phyloP scores from a whole-genome alignment of 202 grass and related monocot species.

The Setaria viridis region DNA sequence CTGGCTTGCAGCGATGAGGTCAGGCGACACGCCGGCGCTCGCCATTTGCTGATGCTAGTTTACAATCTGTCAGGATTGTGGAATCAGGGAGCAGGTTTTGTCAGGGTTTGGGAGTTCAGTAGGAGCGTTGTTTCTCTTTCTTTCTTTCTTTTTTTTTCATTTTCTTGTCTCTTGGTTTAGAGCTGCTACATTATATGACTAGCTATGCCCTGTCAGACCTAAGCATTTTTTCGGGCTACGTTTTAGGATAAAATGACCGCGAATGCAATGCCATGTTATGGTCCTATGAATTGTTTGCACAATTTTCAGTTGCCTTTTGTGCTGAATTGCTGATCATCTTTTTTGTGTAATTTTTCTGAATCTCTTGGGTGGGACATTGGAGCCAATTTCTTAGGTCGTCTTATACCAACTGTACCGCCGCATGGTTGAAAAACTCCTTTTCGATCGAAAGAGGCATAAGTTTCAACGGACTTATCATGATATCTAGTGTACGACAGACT shows the following conservation, averaged over 20 bases:
- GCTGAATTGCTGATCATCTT: background rate
- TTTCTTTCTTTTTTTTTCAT: background rate
- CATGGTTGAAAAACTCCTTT: background rate
- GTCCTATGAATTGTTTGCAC: background rate
- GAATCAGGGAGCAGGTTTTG: slow-evolving; percentile 19
- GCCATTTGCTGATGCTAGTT: slow-evolving; percentile 13
- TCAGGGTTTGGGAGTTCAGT: background rate
- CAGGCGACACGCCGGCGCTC: slow-evolving; percentile 16
- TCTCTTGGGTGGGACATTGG: background rate
- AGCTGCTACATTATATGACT: too few species aligned
- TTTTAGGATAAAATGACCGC: too few species aligned
- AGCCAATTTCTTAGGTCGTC: background rate
- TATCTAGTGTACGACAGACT: slow-evolving; percentile 14
- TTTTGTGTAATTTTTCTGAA: background rate
- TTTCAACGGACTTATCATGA: slow-evolving; percentile 20
- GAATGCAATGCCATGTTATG: too few species aligned
- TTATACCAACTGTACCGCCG: background rate
- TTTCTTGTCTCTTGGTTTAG: background rate
- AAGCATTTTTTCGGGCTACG: too few species aligned
- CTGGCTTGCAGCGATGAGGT: background rate
- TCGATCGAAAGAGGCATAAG: background rate
- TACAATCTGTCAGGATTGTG: slow-evolving; percentile 11
- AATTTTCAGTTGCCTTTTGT: background rate
- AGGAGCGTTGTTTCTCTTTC: background rate
- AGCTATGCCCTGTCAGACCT: too few species aligned